phyloP scores from a whole-genome alignment of 768 basidiomycete genomes.

The Termitomyces sp. region DNA sequence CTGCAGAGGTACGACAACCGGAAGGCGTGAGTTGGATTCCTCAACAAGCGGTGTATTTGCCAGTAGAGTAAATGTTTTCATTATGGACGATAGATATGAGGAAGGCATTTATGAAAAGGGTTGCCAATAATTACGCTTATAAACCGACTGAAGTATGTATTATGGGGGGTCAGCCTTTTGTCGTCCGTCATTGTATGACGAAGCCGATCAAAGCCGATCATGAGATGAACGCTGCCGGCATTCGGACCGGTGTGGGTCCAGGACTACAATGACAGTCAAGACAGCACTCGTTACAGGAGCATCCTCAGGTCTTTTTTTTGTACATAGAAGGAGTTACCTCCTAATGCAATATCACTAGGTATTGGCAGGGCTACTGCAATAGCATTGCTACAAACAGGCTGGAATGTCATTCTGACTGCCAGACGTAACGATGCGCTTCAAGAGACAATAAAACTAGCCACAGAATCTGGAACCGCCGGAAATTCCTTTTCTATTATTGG shows the following conservation, averaged over 20 bases:
- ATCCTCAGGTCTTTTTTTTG: constrained; percentile 12
- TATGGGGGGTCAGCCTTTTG: neutral
- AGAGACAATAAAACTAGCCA: constrained; percentile 47
- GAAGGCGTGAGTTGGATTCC: constrained; percentile 8
- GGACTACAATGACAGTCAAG: constrained; percentile 9
- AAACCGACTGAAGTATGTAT: neutral
- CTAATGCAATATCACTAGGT: constrained; percentile 18
- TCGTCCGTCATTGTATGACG: neutral
- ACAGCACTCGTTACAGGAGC: constrained; percentile 28
- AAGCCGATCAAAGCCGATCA: neutral
- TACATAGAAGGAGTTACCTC: neutral
- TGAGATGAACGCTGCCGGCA: neutral
- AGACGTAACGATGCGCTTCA: constrained; percentile 52
- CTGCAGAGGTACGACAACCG: constrained; percentile 21
- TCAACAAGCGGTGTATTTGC: constrained; percentile 32
- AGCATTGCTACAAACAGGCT: constrained; percentile 64
- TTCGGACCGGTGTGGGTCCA: neutral
- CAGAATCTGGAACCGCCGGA: constrained; percentile 18
- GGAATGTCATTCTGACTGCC: constrained; percentile 64
- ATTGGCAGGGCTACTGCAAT: constrained; percentile 69
- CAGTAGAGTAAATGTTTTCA: constrained; percentile 26
- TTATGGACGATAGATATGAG: constrained; percentile 17
- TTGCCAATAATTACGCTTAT: neutral
- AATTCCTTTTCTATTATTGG: constrained; percentile 47
- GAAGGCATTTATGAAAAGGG: constrained; percentile 10